Base-by-base conservation (phyloP, 495 filamentous ascomycete species). In the Articulospora tetracladia region DNA sequence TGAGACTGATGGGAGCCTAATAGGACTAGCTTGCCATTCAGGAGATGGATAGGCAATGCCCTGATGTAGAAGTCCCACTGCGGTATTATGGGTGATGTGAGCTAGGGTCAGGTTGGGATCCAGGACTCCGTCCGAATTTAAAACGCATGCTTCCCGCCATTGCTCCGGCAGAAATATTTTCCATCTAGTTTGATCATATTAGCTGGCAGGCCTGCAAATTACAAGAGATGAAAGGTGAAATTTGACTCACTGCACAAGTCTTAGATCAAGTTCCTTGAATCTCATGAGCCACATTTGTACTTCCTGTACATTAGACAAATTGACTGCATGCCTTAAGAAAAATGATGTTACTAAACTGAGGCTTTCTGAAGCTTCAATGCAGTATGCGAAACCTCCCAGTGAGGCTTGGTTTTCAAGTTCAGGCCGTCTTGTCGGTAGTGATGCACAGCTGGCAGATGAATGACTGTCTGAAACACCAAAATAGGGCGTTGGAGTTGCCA, bases 211-310 rank as follows among this genome's bases (percentile, higher is more conserved):
- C n/a, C n/a, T n/a, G n/a, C n/a, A n/a, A n/a, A n/a, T n/a, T n/a
- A n/a, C n/a, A n/a, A n/a, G n/a, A n/a, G n/a, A n/a, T n/a, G n/a
- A n/a, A n/a, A n/a, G n/a, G n/a, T n/a, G n/a, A n/a, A n/a, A n/a
- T n/a, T n/a, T n/a, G n/a, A n/a, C 63, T 49, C 59, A 73, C 71
- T 73, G 70, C 0, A 78, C 69, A 1, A 78, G 62, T 3, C 70
- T 67, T 0, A 78, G 59, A 60, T 78, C 76, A 0, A 78, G 59
- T 55, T 78, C 74, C 54, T 78, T 78, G 59, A 78, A 78, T 11
- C 73, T 55, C 28, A 69, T 76, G 1, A 78, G 57, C 76, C 76
- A 78, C 44, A 62, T 68, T 23, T 70, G 64, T 15, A 76, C 69
- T 27, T 73, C 71, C 11, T 70, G 66, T 20, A 64, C 52, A 30